Evolutionary conservation across 2,329 filamentous ascomycete species (phyloP), one percentile per base, ranked within the genome.

Genomic region (Alternaria ethzedia): DNA sequence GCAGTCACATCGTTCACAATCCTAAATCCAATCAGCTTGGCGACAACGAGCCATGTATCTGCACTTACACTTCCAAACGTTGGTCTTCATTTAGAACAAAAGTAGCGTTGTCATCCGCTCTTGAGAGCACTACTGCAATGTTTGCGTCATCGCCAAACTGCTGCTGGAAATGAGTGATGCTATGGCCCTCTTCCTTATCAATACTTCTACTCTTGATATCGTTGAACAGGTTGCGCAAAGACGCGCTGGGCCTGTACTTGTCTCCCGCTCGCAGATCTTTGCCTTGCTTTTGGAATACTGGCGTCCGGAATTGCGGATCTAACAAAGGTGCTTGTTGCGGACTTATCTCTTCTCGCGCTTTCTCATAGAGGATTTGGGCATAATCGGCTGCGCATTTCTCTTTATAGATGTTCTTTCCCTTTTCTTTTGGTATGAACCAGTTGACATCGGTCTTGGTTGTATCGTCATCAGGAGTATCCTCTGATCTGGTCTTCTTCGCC

Each of bases 51-150:
- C 8, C 25, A 21, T 7, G 10, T 3, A 7, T 15, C 20, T n/a
- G 11, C n/a, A 52, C 59, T 47, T 60, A 64, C 61, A 67, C 46
- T 51, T 59, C 50, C 11, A 69, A 13, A 26, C 44, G 51, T 30
- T 52, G 44, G 23, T 68, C 58, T 25, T 25, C 21, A 8, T 26
- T n/a, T 20, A 66, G 21, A 21, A 32, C 21, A 15, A 61, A 21
- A 13, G 63, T 28, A 2, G 47, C 54, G 5, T 41, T n/a, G 11
- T 28, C 26, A 12, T 36, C 28, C 10, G 57, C 54, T 32, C 57
- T 45, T 5, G 63, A 68, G 5, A 58, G 50, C 12, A 66, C 45
- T 8, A 61, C 17, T 11, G 60, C 57, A 44, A 43, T 6, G 23
- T 61, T 50, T 5, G 55, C 21, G 13, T 45, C 45, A 2, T 41